Evolutionary conservation across 2,329 filamentous ascomycete genomes (phyloP).

Genomic region (Colletotrichum sp.): DNA sequence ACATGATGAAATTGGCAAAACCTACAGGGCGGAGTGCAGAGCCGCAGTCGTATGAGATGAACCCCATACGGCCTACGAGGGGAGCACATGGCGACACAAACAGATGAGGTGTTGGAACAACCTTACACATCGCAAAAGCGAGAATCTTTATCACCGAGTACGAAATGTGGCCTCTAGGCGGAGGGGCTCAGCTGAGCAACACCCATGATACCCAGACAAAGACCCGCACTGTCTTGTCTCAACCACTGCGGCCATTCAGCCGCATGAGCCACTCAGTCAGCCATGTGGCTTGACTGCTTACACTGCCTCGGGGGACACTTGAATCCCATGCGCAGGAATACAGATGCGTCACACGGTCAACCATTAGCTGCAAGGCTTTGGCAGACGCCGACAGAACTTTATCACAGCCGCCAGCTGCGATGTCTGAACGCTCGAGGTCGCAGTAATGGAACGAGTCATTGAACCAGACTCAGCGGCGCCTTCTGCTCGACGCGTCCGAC

Average conservation of each 20-base stretch:
- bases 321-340: not conserved
- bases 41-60: constrained; percentile 10
- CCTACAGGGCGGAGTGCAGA: not conserved
- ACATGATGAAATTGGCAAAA: not conserved
- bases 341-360: not conserved
- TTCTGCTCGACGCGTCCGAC: not conserved
- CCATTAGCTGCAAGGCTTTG: not conserved
- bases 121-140: not conserved
- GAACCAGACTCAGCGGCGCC: not conserved
- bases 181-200: not conserved
- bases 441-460: not conserved
- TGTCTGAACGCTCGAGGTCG: not conserved
- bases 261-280: not conserved
- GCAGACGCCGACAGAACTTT: not conserved
- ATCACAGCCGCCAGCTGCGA: not conserved
- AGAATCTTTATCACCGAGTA: not conserved
- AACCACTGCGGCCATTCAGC: not conserved
- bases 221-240: not conserved
- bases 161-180: not conserved
- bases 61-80: not conserved
- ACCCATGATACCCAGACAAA: constrained; percentile 14
- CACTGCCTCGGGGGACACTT: not conserved
- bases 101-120: not conserved
- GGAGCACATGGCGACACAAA: not conserved
- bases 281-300: not conserved